Base-by-base conservation (phyloP, 352 stramenopile species). In the Phytophthora tubulina region DNA sequence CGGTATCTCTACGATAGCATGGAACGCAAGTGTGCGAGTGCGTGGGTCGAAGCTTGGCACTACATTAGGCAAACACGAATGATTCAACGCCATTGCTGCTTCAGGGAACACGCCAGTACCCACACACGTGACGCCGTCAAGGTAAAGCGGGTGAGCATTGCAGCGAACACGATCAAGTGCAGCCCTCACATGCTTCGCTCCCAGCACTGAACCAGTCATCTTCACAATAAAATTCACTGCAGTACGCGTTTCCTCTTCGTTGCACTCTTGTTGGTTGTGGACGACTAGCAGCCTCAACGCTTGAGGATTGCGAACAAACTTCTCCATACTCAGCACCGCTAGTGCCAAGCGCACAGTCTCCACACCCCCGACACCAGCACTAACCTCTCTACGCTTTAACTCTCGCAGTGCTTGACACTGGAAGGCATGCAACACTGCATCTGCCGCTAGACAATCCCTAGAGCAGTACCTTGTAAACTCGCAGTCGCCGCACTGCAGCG, bases 11-110 rank as follows among this genome's bases (percentile, higher is more conserved):
- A 38, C 45, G 38, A 91, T 78, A 32, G 79, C 76, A 33, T 88
- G 67, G 45, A 91, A 88, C 8, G 65, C 44, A 17, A 93, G 76
- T n/a, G 73, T 79, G 8, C 84, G 75, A 21, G 79, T 84, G 15
- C 46, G 41, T 4, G 74, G 63, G 13, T 92, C 71, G 32, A 91
- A 93, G 35, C 70, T 83, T 10, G 82, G 67, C 15, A 75, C 68
- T 39, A 92, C 81, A 62, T 90, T 92, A 21, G 86, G 86, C 2
- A 72, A 14, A 62, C 86, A 93, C 56, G 84, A 90, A 64, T 93
- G 84, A 62, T 93, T 91, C 48, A 93, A 59, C 13, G 78, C 69
- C 84, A 92, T 92, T 8, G 86, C 82, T 27, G 84, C 86, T 33
- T 91, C 82, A 0, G 84, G 85, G 58, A 93, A 91, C 11, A 93